Percentiles rank a stretch among this genome's conserved stretches.
phyloP scores from a whole-genome alignment of 768 basidiomycete genomes.

The Panellus pusillus region DNA sequence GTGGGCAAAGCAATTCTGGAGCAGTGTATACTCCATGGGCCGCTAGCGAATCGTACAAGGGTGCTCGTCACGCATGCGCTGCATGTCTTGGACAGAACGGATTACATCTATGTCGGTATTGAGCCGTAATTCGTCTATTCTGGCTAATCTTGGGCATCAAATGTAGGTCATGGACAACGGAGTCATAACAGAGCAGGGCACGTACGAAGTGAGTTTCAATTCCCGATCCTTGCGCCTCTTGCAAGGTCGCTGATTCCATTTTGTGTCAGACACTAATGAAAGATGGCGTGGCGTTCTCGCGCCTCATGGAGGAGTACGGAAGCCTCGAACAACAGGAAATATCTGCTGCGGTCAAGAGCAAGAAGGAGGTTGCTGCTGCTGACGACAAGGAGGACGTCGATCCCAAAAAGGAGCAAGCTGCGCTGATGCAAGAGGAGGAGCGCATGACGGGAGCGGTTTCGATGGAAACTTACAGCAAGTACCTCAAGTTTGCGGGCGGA shows the following conservation, averaged over 20 bases:
- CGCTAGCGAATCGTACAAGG: slow-evolving; percentile 52
- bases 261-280: slow-evolving; percentile 41
- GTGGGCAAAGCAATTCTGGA: slow-evolving; percentile 68
- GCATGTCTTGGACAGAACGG: slow-evolving; percentile 53
- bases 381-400: slow-evolving; percentile 9
- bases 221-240: background rate
- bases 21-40: slow-evolving; percentile 55
- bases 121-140: too few species aligned
- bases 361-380: slow-evolving; percentile 3
- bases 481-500: slow-evolving; percentile 48
- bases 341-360: slow-evolving; percentile 37
- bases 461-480: slow-evolving; percentile 49
- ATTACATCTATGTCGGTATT: slow-evolving; percentile 54
- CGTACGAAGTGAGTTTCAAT: slow-evolving; percentile 43
- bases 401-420: slow-evolving; percentile 26
- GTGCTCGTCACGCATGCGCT: slow-evolving; percentile 62
- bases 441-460: slow-evolving; percentile 53
- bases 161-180: slow-evolving; percentile 45
- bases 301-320: slow-evolving; percentile 59
- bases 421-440: slow-evolving; percentile 58
- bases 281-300: slow-evolving; percentile 42
- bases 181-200: slow-evolving; percentile 59
- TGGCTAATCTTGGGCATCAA: too few species aligned
- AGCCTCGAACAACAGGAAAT: slow-evolving; percentile 30
- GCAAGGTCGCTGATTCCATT: slow-evolving; percentile 1